These are phyloP conservation scores for Lasiosphaeris hirsuta DNA, from an alignment of 495 filamentous ascomycete genomes.

Conservation along the genomic window DNA sequence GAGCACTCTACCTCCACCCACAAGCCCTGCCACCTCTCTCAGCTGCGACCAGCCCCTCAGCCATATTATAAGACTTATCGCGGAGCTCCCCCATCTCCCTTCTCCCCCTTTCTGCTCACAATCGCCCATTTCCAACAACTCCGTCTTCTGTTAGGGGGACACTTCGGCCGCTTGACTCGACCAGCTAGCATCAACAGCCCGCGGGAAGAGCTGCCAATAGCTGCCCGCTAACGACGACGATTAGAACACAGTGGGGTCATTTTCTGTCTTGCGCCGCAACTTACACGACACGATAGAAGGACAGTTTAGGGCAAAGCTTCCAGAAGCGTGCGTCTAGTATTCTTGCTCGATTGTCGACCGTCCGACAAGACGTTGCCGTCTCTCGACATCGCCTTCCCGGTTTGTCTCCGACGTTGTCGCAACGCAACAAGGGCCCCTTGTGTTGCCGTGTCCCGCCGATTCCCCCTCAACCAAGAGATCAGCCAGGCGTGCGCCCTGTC, in stretches of 20 bases:
- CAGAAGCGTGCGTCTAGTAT: not conserved
- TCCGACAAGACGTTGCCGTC: not conserved
- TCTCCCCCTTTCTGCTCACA: not conserved
- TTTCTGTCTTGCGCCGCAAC: too few relatives aligned
- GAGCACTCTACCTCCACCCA: not conserved
- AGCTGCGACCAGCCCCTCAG: not conserved
- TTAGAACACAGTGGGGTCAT: too few relatives aligned
- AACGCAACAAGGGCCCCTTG: not conserved
- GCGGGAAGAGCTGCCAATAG: not conserved
- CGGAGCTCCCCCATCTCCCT: constrained; percentile 1
- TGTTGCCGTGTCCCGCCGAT: constrained; percentile 3
- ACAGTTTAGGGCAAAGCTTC: not conserved
- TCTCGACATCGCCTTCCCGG: not conserved
- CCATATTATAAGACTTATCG: not conserved
- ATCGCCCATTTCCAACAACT: not conserved
- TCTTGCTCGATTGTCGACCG: not conserved
- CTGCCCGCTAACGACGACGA: too few relatives aligned
- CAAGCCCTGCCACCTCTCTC: not conserved
- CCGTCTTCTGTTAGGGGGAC: constrained; percentile 11
- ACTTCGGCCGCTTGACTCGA: not conserved
- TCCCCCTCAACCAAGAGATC: not conserved
- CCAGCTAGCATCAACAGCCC: not conserved
- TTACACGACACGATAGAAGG: not conserved
- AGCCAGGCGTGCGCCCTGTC: not conserved
- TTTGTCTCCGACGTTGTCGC: constrained; percentile 4